Evolutionary conservation across 2,329 filamentous ascomycete species (phyloP), one percentile per base, ranked within the genome.

Genomic region (Diplodia sapinea): DNA sequence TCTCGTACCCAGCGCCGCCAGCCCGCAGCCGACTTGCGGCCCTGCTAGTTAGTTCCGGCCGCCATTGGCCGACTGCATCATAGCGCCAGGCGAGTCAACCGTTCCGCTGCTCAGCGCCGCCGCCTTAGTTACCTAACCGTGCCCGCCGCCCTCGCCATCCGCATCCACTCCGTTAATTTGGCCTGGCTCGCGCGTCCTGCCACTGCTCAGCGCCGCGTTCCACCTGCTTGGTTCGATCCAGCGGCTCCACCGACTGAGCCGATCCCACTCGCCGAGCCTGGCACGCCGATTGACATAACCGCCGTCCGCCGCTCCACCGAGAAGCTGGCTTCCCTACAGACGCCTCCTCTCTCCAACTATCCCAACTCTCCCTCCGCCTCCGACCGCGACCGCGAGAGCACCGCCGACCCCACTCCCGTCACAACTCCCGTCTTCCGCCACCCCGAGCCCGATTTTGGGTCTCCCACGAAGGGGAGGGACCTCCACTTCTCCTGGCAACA

Each of bases 401-500:
- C 70, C 33, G 17, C 52, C 31, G 50, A 65, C 38, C 61, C 67
- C 20, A 54, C 52, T 9, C 69, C 70, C 15, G 43, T 70, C 23
- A 69, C 69, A 31, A 70, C 69, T 31, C 65, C 69, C 36, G 67
- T 31, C 54, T 73, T 71, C 64, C 70, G 69, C 67, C 17, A 47
- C 12, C 69, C 70, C 33, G 69, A 69, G 74, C 82, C 74, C 72
- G 78, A 72, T 70, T 78, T 76, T 71, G 76, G 72, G 72, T 78
- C 80, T 74, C 74, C 74, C 65, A 80, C 79, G 70, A 80, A 81
- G 74, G 79, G 81, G 76, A 77, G 74, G 69, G 74, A 79, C 69
- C 74, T 76, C 70, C 75, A 77, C 72, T 76, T 79, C 68, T 77
- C 81, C 72, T 84, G 82, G 81, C 79, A 82, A 73, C 78, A 78